Evolutionary conservation across 495 filamentous ascomycete species (phyloP).

Genomic region (Tuber melanosporum): DNA sequence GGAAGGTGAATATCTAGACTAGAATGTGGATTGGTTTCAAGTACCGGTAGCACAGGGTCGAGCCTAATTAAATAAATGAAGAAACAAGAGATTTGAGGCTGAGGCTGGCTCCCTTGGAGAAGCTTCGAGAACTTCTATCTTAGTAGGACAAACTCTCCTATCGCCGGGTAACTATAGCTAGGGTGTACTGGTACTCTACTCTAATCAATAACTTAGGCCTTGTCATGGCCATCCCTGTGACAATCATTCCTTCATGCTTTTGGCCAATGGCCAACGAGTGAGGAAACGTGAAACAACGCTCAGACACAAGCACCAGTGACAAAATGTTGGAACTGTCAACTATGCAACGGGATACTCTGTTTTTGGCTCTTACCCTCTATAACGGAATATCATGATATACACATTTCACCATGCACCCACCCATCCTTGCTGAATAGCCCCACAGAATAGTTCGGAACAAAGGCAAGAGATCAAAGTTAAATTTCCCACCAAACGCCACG

Average conservation of each 20-base stretch:
- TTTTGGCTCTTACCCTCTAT: background rate
- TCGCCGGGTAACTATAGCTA: background rate
- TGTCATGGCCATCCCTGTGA: background rate
- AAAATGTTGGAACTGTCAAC: background rate
- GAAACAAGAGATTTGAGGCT: background rate
- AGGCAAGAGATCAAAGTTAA: background rate
- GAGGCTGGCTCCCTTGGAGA: constrained; percentile 7
- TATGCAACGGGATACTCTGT: background rate
- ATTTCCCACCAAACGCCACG: background rate
- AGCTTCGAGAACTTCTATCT: constrained; percentile 21
- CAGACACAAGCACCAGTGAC: background rate
- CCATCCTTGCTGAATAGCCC: background rate
- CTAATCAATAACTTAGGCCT: background rate
- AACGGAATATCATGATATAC: background rate
- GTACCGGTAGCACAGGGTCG: background rate
- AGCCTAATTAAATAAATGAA: background rate
- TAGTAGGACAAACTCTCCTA: background rate
- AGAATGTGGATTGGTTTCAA: constrained; percentile 1
- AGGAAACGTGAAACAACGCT: background rate
- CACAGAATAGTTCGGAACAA: background rate
- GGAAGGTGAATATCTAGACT: background rate
- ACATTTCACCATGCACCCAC: background rate
- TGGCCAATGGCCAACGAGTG: background rate
- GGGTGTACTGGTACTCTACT: no score
- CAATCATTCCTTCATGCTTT: background rate